Evolutionary conservation across 1,139 yeast species (phyloP).

Genomic region (Kazachstania sp.): DNA sequence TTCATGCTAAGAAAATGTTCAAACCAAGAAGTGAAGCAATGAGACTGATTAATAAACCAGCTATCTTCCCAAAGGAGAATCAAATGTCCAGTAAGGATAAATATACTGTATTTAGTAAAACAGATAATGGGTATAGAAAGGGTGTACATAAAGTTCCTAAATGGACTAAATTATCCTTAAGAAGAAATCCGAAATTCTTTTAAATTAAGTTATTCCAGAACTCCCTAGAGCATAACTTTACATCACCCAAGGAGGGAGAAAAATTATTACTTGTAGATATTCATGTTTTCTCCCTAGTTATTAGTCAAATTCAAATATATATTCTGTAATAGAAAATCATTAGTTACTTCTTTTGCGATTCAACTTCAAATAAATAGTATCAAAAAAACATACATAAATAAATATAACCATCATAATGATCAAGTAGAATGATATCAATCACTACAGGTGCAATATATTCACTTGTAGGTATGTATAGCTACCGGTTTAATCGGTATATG

Average conservation of each 20-base stretch:
- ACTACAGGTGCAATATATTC: no score
- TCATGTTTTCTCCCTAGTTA: no score
- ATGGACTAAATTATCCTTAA: constrained; percentile 79
- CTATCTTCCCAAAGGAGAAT: constrained; percentile 61
- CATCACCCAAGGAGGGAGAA: neutral
- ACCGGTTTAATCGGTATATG: no score
- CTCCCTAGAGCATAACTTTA: neutral
- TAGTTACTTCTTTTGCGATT: no score
- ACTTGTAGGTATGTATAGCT: no score
- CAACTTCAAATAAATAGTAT: no score
- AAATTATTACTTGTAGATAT: neutral
- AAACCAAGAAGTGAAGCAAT: constrained; percentile 21
- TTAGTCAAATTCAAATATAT: no score
- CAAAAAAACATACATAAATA: no score
- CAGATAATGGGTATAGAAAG: constrained; percentile 72
- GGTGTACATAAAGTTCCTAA: constrained; percentile 80
- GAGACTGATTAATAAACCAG: constrained; percentile 24
- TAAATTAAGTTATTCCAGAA: constrained; percentile 27
- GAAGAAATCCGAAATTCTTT: constrained; percentile 74
- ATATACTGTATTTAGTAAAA: constrained; percentile 76
- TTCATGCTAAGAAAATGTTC: constrained; percentile 27
- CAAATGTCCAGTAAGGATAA: constrained; percentile 79
- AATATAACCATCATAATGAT: no score
- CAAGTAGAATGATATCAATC: no score
- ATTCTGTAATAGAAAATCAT: no score